A percentile compares a stretch with the other conserved stretches of the same genome.
Evolutionary conservation across 345 rosid species (phyloP).

Genomic region (Bruguiera sexangula): DNA sequence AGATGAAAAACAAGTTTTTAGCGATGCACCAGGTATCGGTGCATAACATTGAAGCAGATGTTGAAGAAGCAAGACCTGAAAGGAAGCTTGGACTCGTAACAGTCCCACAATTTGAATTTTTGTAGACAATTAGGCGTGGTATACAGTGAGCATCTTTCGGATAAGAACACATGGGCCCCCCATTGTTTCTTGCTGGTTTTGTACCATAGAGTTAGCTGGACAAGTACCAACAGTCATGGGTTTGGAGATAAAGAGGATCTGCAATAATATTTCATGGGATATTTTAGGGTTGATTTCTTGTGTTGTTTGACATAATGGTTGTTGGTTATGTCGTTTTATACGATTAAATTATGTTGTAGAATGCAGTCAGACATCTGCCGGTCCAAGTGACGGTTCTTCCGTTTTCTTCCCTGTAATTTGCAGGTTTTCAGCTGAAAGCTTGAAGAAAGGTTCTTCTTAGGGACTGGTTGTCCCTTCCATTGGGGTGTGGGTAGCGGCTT

Average conservation of each 20-base stretch:
- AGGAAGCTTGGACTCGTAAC: constrained; percentile 4
- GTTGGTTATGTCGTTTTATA: not conserved
- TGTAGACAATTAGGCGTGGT: constrained; percentile 8
- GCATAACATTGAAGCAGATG: constrained; percentile 10
- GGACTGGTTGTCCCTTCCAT: constrained; percentile 27
- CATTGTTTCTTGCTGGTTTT: not conserved
- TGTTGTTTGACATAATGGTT: not conserved
- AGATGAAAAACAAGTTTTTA: constrained; percentile 3
- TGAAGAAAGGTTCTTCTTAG: constrained; percentile 23
- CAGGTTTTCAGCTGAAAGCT: constrained; percentile 33
- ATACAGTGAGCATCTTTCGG: not conserved
- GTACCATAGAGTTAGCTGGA: constrained; percentile 1
- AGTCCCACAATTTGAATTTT: constrained; percentile 3
- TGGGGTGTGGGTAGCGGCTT: constrained; percentile 28
- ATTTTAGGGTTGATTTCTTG: not conserved
- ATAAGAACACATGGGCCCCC: not conserved
- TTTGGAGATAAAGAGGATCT: not conserved
- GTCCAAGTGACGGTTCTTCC: not conserved
- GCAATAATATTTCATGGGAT: not conserved
- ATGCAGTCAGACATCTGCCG: not conserved
- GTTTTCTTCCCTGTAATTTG: not conserved
- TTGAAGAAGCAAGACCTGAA: constrained; percentile 7
- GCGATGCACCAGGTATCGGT: not conserved
- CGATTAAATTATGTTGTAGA: not conserved
- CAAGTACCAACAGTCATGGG: not conserved